Base-by-base conservation (phyloP, 371 early-diverging fungal species). In the Furculomyces boomerangus region DNA sequence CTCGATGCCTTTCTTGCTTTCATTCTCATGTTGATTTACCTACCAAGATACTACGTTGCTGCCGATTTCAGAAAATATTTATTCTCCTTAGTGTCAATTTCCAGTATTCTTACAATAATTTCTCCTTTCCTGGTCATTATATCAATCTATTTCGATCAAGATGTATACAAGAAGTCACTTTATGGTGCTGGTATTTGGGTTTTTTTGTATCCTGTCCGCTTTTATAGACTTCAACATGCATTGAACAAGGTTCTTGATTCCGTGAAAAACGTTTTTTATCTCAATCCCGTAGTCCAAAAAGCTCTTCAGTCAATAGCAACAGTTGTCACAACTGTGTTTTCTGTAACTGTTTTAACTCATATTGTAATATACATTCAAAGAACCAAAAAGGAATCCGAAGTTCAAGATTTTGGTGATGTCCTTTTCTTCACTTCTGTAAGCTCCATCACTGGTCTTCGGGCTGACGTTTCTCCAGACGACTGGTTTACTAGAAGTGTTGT, bases 151-250 rank as follows among this genome's bases (percentile, higher is more conserved):
- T 7, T 60, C 13, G 70, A 70, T 39, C 62, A 61, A 8, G 48
- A 51, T 27, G 53, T 70, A 27, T 53, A 63, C 35, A 10, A 32
- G 2, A 29, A 60, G 8, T 62, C 79, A 40, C 74, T 76, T 53
- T 71, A 79, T 80, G 60, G 68, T 37, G 70, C 77, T 25, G 75
- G 74, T 3, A 28, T 59, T 29, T 59, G 65, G 56, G 74, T 70
- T 24, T 78, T 71, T 51, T 54, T 80, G 43, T 79, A 80, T 55
- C 83, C 84, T 20, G 71, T 81, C 35, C 67, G 84, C 1, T 81
- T 79, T 57, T 63, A 76, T 63, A 66, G 84, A 0, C 61, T 84
- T 57, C 74, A 82, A 61, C 60, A 72, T 13, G 63, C 75, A 7
- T 57, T 74, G 13, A 54, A 57, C 44, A 60, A 62, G 30, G 68